phyloP scores from a whole-genome alignment of 2,329 filamentous ascomycete species.

The Coleophoma eucalyptorum region DNA sequence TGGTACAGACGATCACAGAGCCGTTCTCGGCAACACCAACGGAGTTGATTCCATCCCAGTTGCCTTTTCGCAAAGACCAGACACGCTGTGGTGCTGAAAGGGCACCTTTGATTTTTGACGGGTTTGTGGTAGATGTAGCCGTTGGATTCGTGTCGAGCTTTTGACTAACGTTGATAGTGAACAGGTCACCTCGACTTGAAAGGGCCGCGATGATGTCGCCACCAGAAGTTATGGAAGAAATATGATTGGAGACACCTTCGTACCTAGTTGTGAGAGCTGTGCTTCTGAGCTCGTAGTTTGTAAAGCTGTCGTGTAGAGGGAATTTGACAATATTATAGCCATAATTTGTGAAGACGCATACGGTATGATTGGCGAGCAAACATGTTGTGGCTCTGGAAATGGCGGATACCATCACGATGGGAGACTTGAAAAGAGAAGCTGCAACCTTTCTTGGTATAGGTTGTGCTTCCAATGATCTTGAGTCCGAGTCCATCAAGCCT shows the following conservation, averaged over 20 bases:
- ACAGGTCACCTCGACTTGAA: conserved; percentile 81
- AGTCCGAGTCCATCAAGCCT: conserved; percentile 91
- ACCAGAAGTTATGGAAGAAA: conserved; percentile 75
- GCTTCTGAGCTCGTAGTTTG: conserved; percentile 64
- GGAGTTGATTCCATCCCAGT: conserved; percentile 71
- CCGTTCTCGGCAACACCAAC: conserved; percentile 89
- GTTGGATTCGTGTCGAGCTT: conserved; percentile 57
- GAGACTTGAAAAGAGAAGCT: conserved; percentile 71
- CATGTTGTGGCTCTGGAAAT: conserved; percentile 88
- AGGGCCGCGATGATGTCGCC: conserved; percentile 91
- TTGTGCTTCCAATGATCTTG: conserved; percentile 84
- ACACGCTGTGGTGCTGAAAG: conserved; percentile 75
- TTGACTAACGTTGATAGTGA: conserved; percentile 73
- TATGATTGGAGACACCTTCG: conserved; percentile 60
- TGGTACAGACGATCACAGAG: conserved; percentile 89
- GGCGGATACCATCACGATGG: conserved; percentile 75
- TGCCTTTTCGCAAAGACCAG: conserved; percentile 77
- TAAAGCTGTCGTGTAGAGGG: conserved; percentile 66
- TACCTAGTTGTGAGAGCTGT: conserved; percentile 64
- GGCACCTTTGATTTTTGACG: conserved; percentile 81
- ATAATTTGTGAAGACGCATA: conserved; percentile 94
- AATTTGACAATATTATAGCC: conserved; percentile 91
- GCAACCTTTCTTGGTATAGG: conserved; percentile 80
- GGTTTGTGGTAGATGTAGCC: conserved; percentile 82
- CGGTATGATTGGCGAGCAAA: conserved; percentile 79